Evolutionary conservation across 2,329 filamentous ascomycete species (phyloP), one percentile per base, ranked within the genome.

Genomic region (Fusarium subglutinans): DNA sequence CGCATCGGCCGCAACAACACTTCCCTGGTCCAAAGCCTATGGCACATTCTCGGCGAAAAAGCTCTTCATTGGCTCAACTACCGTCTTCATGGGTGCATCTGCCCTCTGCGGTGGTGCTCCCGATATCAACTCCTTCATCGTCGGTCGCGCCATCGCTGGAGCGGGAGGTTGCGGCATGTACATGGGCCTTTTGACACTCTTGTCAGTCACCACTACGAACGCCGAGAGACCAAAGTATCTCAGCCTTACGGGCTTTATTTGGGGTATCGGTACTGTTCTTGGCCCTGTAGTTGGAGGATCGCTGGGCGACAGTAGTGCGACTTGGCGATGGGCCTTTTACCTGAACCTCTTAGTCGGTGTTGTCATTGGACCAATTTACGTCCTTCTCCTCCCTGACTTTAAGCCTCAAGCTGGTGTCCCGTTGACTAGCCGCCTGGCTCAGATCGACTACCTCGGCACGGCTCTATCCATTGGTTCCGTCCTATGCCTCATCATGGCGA

Each of bases 401-500:
- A 62, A 70, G 26, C 66, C 63, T 33, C 54, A 66, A 4, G 55
- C 55, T 4, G 61, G 48, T 20, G 58, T 48, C 11, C 45, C 54
- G 0, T 33, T 67, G 38, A 8, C 38, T 8, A 43, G n/a, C 3
- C 58, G 55, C 5, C 24, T 72, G 5, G 48, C 59, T 20, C 60
- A 63, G 8, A 55, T 72, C 12, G 87, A 89, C 73, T 86, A 79
- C 64, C 24, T 86, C 1, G 87, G 86, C 2, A 78, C 81, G 0
- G 30, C 85, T 3, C 78, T 90, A 4, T 84, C 82, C 41, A 75
- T 82, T 2, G 86, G 80, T 3, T 81, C 82, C 4, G 82, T 84
- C 26, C 76, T 82, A 3, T 81, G 79, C 18, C 74, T 86, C 24
- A 80, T 86, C 44, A 84, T 90, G 79, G 86, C 81, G 0, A 83